Evolutionary conservation across 176 grass and related monocot genomes (phyloP).

Genomic region (Ensete glaucum): DNA sequence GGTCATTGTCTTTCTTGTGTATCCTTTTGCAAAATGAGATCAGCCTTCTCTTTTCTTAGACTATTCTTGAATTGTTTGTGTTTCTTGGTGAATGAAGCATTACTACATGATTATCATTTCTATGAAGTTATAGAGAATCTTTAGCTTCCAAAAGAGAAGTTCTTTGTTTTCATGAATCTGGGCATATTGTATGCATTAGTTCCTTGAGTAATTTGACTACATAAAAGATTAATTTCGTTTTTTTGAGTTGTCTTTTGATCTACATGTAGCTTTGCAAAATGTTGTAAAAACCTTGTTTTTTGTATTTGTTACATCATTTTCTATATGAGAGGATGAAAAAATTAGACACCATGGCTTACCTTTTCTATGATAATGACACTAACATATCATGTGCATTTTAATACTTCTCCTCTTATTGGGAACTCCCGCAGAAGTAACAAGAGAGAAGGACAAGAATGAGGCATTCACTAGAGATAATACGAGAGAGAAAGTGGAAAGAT

Average conservation of each 20-base stretch:
- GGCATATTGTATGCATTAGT: background rate
- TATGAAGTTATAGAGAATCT: background rate
- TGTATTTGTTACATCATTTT: too few species aligned
- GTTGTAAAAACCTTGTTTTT: too few species aligned
- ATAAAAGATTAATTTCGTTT: background rate
- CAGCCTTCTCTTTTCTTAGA: background rate
- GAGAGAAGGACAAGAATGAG: too few species aligned
- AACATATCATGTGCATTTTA: too few species aligned
- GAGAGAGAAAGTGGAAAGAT: too few species aligned
- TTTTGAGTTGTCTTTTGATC: background rate
- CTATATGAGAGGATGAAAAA: too few species aligned
- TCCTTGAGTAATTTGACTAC: background rate
- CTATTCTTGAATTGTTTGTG: background rate
- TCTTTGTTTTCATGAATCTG: background rate
- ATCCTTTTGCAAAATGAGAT: conserved; percentile 40
- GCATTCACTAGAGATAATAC: too few species aligned
- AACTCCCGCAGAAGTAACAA: too few species aligned
- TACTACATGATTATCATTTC: background rate
- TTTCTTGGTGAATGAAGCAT: background rate
- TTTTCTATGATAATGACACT: too few species aligned
- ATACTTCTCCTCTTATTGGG: too few species aligned
- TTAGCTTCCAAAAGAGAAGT: background rate
- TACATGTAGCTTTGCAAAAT: background rate
- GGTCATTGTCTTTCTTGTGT: conserved; percentile 80
- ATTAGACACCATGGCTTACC: too few species aligned